Base-by-base conservation (phyloP, 495 filamentous ascomycete species). In the Rhypophila decipiens region DNA sequence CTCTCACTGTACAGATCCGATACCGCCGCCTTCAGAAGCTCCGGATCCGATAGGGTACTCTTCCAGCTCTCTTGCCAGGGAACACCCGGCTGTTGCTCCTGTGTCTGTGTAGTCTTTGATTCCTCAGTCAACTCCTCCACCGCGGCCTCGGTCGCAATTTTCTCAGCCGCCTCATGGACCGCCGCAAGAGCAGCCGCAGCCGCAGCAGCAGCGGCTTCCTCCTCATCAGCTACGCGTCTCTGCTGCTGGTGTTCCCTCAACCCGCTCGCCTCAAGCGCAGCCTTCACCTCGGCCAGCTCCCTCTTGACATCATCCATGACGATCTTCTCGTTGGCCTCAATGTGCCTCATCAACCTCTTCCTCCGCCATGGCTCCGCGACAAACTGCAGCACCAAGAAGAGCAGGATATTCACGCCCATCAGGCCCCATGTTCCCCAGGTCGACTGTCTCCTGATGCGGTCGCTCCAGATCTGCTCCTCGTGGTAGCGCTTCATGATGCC, bases 401-500 rank as follows among this genome's bases (percentile, higher is more conserved):
- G 62, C 33, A 97, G 64, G 2, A 97, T 84, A 57, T 98, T 98
- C 36, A 97, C 77, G 5, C 93, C 90, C 93, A 98, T 97, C 53
- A 98, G 67, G 0, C 93, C 93, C 84, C 94, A 96, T 2, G 93
- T 98, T 19, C 93, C 90, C 93, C 93, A 98, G 4, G 93, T 97
- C 55, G 83, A 88, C 79, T 96, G 95, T 49, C 93, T 73, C 35
- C 93, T 77, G 61, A 98, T 98, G 60, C 95, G 93, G 59, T 98
- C 93, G 56, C 86, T 91, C 93, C 93, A 98, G 39, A 98, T 95
- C 73, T 98, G 93, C 68, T 98, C 93, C 67, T 98, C 93, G 68
- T 98, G 93, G 68, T 98, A 98, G 22, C 93, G 82, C 23, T 83
- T 83, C 24, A 96, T 71, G 48, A 97, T 96, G 29, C 78, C 79